Evolutionary conservation across 176 grass and related monocot species (phyloP).

Genomic region (Chrysopogon serrulatus): DNA sequence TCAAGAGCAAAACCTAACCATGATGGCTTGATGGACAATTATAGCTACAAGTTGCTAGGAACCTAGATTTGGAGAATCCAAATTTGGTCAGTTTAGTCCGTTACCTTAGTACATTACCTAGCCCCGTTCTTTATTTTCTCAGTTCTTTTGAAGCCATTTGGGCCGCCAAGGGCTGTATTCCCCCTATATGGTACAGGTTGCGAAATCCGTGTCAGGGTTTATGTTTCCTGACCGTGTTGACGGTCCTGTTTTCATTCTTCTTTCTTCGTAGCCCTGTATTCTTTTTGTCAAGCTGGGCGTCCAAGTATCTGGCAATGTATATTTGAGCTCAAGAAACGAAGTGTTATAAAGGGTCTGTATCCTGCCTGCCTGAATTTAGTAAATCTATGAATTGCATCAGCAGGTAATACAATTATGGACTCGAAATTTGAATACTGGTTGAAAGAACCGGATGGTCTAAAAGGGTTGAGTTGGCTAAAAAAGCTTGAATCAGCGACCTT

Average conservation of each 20-base stretch:
- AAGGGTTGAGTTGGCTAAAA: too few species aligned
- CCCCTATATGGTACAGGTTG: conserved; percentile 47
- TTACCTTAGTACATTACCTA: conserved; percentile 44
- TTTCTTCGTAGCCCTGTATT: conserved; percentile 29
- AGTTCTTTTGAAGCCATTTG: conserved; percentile 21
- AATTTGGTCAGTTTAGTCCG: conserved; percentile 35
- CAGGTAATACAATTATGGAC: neutral
- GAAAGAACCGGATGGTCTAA: neutral
- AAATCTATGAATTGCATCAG: neutral
- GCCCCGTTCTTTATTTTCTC: conserved; percentile 34
- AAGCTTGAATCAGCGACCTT: too few species aligned
- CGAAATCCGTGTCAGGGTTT: conserved; percentile 25
- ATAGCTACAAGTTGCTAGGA: conserved; percentile 23
- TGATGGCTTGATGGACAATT: conserved; percentile 26
- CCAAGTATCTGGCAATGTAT: conserved; percentile 54
- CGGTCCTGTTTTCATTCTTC: conserved; percentile 48
- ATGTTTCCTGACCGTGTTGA: conserved; percentile 43
- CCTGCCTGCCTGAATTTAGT: neutral
- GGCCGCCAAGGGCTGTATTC: conserved; percentile 49
- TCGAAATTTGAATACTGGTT: neutral
- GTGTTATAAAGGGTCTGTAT: conserved; percentile 24
- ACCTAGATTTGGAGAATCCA: conserved; percentile 47
- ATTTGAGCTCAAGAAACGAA: conserved; percentile 43
- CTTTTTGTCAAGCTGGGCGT: conserved; percentile 60
- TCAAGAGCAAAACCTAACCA: conserved; percentile 70